phyloP scores from a whole-genome alignment of 176 grass and related monocot genomes.

The Eragrostis nindensis region DNA sequence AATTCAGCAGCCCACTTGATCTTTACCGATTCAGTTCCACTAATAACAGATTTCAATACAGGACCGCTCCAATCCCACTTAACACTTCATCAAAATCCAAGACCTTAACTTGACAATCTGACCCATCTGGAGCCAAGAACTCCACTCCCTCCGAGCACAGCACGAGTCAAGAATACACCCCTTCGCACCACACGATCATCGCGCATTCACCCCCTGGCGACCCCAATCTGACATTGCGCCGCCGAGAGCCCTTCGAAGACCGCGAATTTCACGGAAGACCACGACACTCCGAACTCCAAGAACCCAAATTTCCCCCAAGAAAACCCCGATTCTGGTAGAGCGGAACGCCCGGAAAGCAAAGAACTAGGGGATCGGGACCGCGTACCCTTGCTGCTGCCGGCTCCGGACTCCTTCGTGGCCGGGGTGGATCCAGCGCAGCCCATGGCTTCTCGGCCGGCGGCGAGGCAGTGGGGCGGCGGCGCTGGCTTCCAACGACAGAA shows the following conservation, averaged over 20 bases:
- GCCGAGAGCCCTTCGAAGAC: neutral
- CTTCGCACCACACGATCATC: neutral
- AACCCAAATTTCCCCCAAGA: slow-evolving; percentile 4
- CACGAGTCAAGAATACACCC: neutral
- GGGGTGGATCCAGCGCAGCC: slow-evolving; percentile 59
- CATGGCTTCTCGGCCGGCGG: slow-evolving; percentile 42
- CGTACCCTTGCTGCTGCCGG: slow-evolving; percentile 29
- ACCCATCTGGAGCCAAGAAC: neutral
- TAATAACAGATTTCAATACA: neutral
- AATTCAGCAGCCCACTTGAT: neutral
- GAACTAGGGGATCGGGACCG: slow-evolving; percentile 26
- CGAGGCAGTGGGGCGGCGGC: neutral
- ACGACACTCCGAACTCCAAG: neutral
- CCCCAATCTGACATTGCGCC: neutral
- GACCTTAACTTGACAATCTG: neutral
- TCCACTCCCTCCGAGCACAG: neutral
- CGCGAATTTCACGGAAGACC: neutral
- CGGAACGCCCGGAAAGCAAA: slow-evolving; percentile 18
- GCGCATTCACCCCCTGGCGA: neutral
- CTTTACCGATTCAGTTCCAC: neutral
- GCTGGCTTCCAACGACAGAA: slow-evolving; percentile 30
- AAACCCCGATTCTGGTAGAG: slow-evolving; percentile 8
- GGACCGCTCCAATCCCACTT: neutral
- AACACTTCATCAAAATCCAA: neutral
- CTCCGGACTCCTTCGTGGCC: slow-evolving; percentile 31